These are phyloP conservation scores for Dipodascus albidus DNA, from an alignment of 805 yeast genomes.

Conservation along the genomic window DNA sequence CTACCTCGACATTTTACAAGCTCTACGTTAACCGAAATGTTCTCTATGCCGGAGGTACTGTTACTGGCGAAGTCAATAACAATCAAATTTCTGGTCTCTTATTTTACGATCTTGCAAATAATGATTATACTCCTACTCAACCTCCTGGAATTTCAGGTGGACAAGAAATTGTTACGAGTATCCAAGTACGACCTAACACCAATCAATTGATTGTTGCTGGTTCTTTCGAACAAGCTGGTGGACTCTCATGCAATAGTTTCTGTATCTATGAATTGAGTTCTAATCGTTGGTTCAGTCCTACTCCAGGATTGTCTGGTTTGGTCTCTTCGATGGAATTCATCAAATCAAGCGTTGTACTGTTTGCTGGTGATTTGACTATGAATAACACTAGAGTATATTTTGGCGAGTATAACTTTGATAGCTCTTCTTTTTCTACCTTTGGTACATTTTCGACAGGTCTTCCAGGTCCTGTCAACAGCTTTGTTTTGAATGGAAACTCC, in stretches of 20 bases:
- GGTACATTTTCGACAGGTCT: slow-evolving; percentile 12
- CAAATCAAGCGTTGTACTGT: slow-evolving; percentile 27
- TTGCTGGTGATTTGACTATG: slow-evolving; percentile 45
- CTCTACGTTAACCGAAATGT: slow-evolving; percentile 15
- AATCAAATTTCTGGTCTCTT: slow-evolving; percentile 34
- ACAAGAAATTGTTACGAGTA: slow-evolving; percentile 31
- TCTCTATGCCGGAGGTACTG: slow-evolving; percentile 25
- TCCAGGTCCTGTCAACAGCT: slow-evolving; percentile 19
- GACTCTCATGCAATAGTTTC: slow-evolving; percentile 45
- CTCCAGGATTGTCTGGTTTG: slow-evolving; percentile 35
- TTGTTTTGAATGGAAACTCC: slow-evolving; percentile 28
- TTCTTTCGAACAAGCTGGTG: slow-evolving; percentile 46
- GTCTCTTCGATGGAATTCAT: slow-evolving; percentile 43
- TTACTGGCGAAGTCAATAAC: slow-evolving; percentile 17
- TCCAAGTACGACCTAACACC: slow-evolving; percentile 30
- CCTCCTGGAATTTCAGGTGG: slow-evolving; percentile 35
- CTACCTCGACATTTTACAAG: slow-evolving; percentile 16
- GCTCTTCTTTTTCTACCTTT: slow-evolving; percentile 18
- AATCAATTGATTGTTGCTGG: slow-evolving; percentile 61
- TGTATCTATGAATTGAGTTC: slow-evolving; percentile 52
- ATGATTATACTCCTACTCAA: slow-evolving; percentile 33
- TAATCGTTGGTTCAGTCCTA: slow-evolving; percentile 42
- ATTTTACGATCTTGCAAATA: slow-evolving; percentile 37
- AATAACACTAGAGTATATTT: slow-evolving; percentile 32
- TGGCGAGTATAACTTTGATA: slow-evolving; percentile 42